Evolutionary conservation across 106 monocot genomes (phyloP), one percentile per base, ranked within the genome.

Genomic region (Apostasia ramifera): DNA sequence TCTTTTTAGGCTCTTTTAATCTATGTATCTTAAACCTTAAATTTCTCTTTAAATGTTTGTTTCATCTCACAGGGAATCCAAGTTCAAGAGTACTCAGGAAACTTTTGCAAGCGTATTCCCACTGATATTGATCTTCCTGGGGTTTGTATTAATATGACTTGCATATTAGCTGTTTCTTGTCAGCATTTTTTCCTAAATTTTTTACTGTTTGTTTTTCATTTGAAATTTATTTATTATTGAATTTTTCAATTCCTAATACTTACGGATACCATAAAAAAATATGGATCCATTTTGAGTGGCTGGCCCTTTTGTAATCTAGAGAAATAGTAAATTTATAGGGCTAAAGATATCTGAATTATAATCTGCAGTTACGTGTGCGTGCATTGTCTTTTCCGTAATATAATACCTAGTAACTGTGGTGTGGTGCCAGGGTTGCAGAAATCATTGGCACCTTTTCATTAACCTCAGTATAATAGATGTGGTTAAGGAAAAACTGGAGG

Each of bases 61-160:
- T 41, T 44, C 53, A 40, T 44, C 13, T 10, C 9, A 12, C 55
- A 90, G 89, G 85, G 89, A 39, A 66, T 90, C 67, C 82, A 85
- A 90, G 81, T 85, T 65, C 89, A 90, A 73, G 89, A 85, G 40
- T 90, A 90, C 49, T 80, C 77, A 44, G 89, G 89, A 61, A 82
- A 90, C 80, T 90, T 90, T 12, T 85, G 89, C 77, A 90, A 83
- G 69, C 80, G 85, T n/a, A 85, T 90, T 78, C 89, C 89, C 11
- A 90, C 85, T 44, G 89, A 90, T 76, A 80, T 90, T 66, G 89
- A 90, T 79, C 85, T 90, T 78, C 85, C 89, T 70, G 85, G 53
- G 57, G 85, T 90, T 44, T 81, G 82, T 85, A 49, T 2, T 26
- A 1, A 44, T 62, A 62, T 43, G 26, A 26, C 26, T 26, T 26